These are phyloP conservation scores for Cydonia oblonga DNA, from an alignment of 331 rosid species.

Conservation along the genomic window DNA sequence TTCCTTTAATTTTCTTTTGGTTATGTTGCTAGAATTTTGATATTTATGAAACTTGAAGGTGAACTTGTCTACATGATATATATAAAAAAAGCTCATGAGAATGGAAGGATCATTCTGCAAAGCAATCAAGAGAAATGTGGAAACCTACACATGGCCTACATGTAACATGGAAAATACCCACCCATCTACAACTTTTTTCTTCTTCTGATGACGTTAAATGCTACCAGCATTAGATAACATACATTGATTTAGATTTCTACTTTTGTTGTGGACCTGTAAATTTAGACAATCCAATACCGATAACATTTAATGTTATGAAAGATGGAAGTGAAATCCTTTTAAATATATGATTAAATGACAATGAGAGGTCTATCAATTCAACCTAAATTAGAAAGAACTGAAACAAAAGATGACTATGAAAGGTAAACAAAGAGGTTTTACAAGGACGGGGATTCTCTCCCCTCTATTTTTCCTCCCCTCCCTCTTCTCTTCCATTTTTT, in stretches of 20 bases:
- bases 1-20: too few relatives aligned
- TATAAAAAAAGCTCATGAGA: neutral
- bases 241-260: too few relatives aligned
- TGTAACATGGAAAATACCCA: neutral
- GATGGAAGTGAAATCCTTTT: too few relatives aligned
- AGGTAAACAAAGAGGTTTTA: too few relatives aligned
- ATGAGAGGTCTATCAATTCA: neutral
- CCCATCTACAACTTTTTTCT: neutral
- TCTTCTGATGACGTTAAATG: too few relatives aligned
- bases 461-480: too few relatives aligned
- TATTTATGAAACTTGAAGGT: neutral
- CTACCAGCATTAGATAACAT: too few relatives aligned
- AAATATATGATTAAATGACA: neutral
- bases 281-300: too few relatives aligned
- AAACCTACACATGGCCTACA: neutral
- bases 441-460: too few relatives aligned
- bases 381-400: neutral
- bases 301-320: too few relatives aligned
- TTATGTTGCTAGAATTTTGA: neutral
- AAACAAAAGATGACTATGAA: neutral
- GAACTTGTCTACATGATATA: neutral
- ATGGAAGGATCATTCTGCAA: neutral
- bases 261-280: too few relatives aligned
- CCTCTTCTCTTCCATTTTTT: too few relatives aligned
- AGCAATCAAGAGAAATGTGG: neutral